These are phyloP conservation scores for Mrakia frigida DNA, from an alignment of 768 basidiomycete genomes.

Conservation along the genomic window DNA sequence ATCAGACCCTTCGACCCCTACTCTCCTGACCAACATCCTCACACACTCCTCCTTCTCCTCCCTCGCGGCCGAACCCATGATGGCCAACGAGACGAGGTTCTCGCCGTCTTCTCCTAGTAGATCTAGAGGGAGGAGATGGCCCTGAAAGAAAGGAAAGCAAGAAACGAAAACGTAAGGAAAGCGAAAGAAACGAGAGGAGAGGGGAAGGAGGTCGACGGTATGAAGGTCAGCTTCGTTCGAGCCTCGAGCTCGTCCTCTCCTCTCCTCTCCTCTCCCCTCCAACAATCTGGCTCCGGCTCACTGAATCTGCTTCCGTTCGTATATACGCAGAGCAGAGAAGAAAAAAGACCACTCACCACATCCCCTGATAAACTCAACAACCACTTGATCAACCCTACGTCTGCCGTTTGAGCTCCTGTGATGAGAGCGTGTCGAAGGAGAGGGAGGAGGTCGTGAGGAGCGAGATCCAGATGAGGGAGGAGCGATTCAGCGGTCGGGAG, in stretches of 20 bases:
- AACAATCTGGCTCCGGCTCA: no score
- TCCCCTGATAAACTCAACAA: constrained; percentile 12
- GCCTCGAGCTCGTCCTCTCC: neutral
- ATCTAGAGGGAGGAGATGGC: constrained; percentile 35
- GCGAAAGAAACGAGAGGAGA: neutral
- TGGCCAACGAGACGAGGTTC: constrained; percentile 47
- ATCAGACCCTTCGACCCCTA: constrained; percentile 23
- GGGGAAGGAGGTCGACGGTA: no score
- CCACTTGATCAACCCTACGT: constrained; percentile 20
- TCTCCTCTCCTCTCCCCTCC: neutral
- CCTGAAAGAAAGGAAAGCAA: constrained; percentile 2
- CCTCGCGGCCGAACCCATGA: constrained; percentile 62
- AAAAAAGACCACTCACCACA: neutral
- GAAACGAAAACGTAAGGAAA: no score
- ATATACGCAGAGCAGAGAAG: no score
- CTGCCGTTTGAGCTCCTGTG: constrained; percentile 4
- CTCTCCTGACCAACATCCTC: constrained; percentile 59
- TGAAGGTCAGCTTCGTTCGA: constrained; percentile 2
- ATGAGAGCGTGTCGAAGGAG: constrained; percentile 26
- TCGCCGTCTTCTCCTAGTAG: constrained; percentile 80
- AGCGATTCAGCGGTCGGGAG: constrained; percentile 4
- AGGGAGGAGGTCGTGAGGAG: constrained; percentile 25
- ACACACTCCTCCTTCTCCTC: constrained; percentile 89
- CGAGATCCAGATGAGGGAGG: constrained; percentile 27
- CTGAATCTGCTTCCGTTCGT: no score